These are phyloP conservation scores for Pythium dissotocum DNA, from an alignment of 352 stramenopile species.

Conservation along the genomic window DNA sequence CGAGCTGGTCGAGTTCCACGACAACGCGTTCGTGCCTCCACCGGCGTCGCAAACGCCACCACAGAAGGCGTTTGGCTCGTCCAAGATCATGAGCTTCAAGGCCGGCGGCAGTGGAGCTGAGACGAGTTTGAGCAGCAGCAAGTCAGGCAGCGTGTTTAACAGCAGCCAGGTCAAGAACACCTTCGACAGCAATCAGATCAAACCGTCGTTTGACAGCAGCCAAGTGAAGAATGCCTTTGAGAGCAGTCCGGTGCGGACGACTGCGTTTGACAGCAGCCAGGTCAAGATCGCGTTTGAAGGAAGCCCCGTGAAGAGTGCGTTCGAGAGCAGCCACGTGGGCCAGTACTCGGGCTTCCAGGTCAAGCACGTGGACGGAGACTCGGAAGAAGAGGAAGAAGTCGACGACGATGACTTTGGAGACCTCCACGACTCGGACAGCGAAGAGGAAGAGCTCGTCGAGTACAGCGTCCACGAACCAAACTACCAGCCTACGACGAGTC, in stretches of 20 bases:
- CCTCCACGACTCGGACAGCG: conserved; percentile 29
- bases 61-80: conserved; percentile 10
- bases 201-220: neutral
- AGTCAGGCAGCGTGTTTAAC: neutral
- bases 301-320: conserved; percentile 16
- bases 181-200: neutral
- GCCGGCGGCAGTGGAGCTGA: neutral
- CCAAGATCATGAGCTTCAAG: conserved; percentile 27
- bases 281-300: conserved; percentile 17
- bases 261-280: conserved; percentile 6
- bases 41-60: conserved; percentile 12
- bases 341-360: conserved; percentile 18
- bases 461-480: conserved; percentile 3
- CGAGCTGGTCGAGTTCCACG: conserved; percentile 21
- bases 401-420: conserved; percentile 28
- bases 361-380: conserved; percentile 12
- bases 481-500: neutral
- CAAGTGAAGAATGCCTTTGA: conserved; percentile 16
- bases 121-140: neutral
- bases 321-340: conserved; percentile 19
- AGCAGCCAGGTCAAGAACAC: conserved; percentile 4
- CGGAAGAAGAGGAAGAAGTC: conserved; percentile 21
- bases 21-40: conserved; percentile 13
- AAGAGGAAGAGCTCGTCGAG: conserved; percentile 15
- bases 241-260: conserved; percentile 18